Evolutionary conservation across 345 rosid species (phyloP), one percentile per base, ranked within the genome.

Genomic region (Eucalyptus marginata): DNA sequence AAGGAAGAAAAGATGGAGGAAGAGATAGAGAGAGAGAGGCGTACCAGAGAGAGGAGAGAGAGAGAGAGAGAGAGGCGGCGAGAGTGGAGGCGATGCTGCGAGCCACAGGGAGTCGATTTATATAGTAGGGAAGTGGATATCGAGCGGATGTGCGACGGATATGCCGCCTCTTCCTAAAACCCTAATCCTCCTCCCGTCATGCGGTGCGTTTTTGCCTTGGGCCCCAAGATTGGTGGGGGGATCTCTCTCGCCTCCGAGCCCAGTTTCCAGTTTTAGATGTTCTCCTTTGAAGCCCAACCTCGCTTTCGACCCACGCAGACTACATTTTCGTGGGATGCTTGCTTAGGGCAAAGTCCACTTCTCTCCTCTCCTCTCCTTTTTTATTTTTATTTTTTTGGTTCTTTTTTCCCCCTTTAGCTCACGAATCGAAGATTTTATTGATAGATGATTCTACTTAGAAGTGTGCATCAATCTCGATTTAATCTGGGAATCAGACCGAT

Each of bases 401-500:
- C 2, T 20, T 20, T 18, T 10, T 3, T 1, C 29, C 47, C 83
- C 29, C 43, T 36, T 36, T 0, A 36, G 24, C 46, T 2, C 47
- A 33, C 43, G 44, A 33, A 17, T 12, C 3, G 11, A 31, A 31
- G 40, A 10, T 66, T 31, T 17, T 0, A 68, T 68, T 68, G 80
- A 33, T 1, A 33, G 80, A 33, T 2, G 44, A 33, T 33, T 33
- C 27, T 71, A 33, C 25, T 71, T 6, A 62, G 33, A 0, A 29
- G 68, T 29, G 68, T 27, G 68, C 68, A 62, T 29, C 33, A 13
- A 2, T 62, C 68, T 29, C 8, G 17, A 29, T 62, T 13, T 6
- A 0, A 29, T 29, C 4, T 6, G 8, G 33, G 31, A 62, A 27
- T 62, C 8, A 0, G 4, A 29, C 17, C 1, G 5, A 1, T 52